Percentiles rank a stretch among this genome's conserved stretches.
Evolutionary conservation across 2,329 filamentous ascomycete species (phyloP).

Genomic region (Colletotrichum destructivum): DNA sequence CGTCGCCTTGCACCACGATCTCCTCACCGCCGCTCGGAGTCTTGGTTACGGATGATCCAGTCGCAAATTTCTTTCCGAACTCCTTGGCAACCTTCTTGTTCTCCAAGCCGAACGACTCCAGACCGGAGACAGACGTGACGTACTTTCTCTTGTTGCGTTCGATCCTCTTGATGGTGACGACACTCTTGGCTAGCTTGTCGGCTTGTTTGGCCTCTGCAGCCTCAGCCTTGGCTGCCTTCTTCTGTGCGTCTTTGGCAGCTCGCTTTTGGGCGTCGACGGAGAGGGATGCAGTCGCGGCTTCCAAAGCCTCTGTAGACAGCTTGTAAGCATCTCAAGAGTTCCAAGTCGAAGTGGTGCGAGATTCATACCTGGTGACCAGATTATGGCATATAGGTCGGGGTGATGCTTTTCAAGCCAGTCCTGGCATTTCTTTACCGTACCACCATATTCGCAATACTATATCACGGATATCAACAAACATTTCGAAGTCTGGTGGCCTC

Average conservation of each 20-base stretch:
- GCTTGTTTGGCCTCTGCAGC: slow-evolving; percentile 87
- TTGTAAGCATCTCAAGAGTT: slow-evolving; percentile 19
- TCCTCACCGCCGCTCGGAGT: slow-evolving; percentile 89
- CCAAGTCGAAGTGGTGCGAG: neutral
- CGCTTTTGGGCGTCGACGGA: slow-evolving; percentile 94
- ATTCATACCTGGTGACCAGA: slow-evolving; percentile 87
- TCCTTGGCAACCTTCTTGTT: slow-evolving; percentile 98
- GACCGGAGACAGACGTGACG: slow-evolving; percentile 90
- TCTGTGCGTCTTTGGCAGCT: slow-evolving; percentile 94
- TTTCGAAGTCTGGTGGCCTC: neutral
- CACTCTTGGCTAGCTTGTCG: slow-evolving; percentile 85
- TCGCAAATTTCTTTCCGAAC: slow-evolving; percentile 98
- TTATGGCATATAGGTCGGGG: slow-evolving; percentile 78
- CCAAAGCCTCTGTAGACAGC: slow-evolving; percentile 76
- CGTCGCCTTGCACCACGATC: slow-evolving; percentile 97
- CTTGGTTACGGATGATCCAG: slow-evolving; percentile 93
- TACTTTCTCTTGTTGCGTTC: slow-evolving; percentile 99
- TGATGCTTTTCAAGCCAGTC: slow-evolving; percentile 91
- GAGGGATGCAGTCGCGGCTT: slow-evolving; percentile 87
- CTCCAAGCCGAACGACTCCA: slow-evolving; percentile 92
- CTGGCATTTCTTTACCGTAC: slow-evolving; percentile 95
- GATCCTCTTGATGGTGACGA: slow-evolving; percentile 94
- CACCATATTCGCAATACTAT: slow-evolving; percentile 99
- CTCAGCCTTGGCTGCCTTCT: slow-evolving; percentile 96
- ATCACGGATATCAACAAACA: neutral